Conservation (phyloP, 306 rosid species). For the Rosa persica region DNA sequence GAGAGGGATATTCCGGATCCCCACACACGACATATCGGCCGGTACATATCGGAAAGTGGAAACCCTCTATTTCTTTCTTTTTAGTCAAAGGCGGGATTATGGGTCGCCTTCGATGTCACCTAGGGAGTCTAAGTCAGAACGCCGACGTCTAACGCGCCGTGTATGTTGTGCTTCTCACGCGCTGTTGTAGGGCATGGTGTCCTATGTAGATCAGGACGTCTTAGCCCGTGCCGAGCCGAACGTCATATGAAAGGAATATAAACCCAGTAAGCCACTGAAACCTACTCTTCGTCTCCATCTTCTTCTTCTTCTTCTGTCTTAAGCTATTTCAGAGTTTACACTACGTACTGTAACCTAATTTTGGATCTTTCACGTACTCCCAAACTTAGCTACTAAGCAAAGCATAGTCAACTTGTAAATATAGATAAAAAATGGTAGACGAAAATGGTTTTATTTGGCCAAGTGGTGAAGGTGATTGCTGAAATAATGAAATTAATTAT, state of each 20-base stretch:
- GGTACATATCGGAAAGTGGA: neutral
- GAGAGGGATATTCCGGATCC: slow-evolving; percentile 21
- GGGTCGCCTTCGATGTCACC: slow-evolving; percentile 29
- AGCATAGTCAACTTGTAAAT: neutral
- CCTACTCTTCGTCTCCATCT: neutral
- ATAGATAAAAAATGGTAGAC: neutral
- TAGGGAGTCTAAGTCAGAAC: slow-evolving; percentile 5
- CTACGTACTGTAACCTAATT: neutral
- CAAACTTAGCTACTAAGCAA: slow-evolving; percentile 1
- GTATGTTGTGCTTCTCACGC: neutral
- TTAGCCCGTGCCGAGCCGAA: neutral
- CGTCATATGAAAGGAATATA: neutral
- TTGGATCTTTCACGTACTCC: neutral
- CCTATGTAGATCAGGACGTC: neutral
- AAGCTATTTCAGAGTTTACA: neutral
- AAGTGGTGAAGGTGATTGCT: neutral
- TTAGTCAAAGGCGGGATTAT: slow-evolving; percentile 14
- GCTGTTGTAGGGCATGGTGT: neutral
- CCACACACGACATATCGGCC: slow-evolving; percentile 32
- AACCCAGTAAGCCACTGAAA: neutral
- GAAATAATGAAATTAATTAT: neutral
- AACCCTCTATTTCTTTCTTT: neutral
- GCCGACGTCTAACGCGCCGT: slow-evolving; percentile 15
- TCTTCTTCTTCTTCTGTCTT: neutral
- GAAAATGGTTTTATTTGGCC: neutral